phyloP scores from a whole-genome alignment of 2,329 filamentous ascomycete genomes.

The Pestalotiopsis fici region DNA sequence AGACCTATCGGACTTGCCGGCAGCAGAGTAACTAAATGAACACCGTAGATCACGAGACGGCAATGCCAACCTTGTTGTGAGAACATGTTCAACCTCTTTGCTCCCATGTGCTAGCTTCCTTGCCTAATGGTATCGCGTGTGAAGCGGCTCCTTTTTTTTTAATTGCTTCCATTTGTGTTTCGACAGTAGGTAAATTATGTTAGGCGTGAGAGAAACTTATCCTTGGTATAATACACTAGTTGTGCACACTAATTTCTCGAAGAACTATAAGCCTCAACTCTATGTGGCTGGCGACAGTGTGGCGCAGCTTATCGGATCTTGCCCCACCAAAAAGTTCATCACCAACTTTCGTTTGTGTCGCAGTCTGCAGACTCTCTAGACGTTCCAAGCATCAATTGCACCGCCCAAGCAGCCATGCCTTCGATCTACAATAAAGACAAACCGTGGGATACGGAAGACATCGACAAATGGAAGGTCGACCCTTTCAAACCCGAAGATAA shows the following conservation, averaged over 20 bases:
- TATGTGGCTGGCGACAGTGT: not conserved
- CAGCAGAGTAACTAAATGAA: not conserved
- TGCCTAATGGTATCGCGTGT: not conserved
- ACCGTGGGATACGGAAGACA: conserved; percentile 94
- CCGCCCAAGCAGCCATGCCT: conserved; percentile 3
- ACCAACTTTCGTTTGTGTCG: not conserved
- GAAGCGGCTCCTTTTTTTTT: not conserved
- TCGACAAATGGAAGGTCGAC: conserved; percentile 89
- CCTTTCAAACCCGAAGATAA: conserved; percentile 67
- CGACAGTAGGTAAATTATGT: too few species aligned
- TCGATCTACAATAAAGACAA: conserved; percentile 57
- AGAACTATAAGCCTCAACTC: not conserved
- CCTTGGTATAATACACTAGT: not conserved
- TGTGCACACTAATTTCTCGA: not conserved
- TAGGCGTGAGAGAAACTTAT: too few species aligned
- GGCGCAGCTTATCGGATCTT: conserved; percentile 2
- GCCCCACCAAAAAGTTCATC: conserved; percentile 6
- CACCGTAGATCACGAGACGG: not conserved
- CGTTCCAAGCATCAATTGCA: not conserved
- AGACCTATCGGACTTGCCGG: not conserved
- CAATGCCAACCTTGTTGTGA: not conserved
- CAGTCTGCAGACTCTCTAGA: not conserved
- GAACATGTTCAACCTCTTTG: not conserved
- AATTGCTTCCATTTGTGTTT: too few species aligned
- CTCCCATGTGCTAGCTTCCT: not conserved